These are phyloP conservation scores for Spiromastix sp. DNA, from an alignment of 2,329 filamentous ascomycete genomes.

Conservation along the genomic window DNA sequence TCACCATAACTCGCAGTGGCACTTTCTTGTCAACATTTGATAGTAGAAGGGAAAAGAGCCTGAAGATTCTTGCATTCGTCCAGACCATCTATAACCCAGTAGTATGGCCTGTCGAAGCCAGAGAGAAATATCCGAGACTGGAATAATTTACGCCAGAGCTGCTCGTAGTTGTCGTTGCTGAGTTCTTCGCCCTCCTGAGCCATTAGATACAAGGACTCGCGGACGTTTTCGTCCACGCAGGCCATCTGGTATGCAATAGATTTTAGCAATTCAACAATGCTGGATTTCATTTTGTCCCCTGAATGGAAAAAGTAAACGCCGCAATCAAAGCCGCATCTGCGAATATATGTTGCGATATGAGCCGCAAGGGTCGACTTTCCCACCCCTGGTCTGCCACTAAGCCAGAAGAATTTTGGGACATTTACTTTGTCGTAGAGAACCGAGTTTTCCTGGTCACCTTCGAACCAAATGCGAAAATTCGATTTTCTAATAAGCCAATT, in stretches of 20 bases:
- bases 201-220: conserved; percentile 10
- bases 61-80: conserved; percentile 19
- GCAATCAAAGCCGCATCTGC: conserved; percentile 14
- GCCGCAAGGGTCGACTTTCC: conserved; percentile 19
- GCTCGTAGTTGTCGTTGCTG: conserved; percentile 15
- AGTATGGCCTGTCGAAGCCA: conserved; percentile 15
- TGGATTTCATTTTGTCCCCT: conserved; percentile 12
- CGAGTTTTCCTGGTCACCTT: conserved; percentile 8
- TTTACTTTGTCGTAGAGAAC: neutral
- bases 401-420: conserved; percentile 12
- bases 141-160: conserved; percentile 20
- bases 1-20: conserved; percentile 19
- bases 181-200: conserved; percentile 14
- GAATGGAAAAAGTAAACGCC: conserved; percentile 21
- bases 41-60: conserved; percentile 18
- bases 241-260: conserved; percentile 25
- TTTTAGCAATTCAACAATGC: conserved; percentile 14
- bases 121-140: conserved; percentile 15
- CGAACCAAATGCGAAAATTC: conserved; percentile 18
- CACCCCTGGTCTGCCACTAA: conserved; percentile 18
- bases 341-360: conserved; percentile 16
- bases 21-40: conserved; percentile 14
- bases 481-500: conserved; percentile 21
- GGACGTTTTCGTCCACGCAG: conserved; percentile 13
- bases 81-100: conserved; percentile 25